These are phyloP conservation scores for Scenedesmus sp. DNA, from an alignment of 163 green algal species.

Conservation along the genomic window DNA sequence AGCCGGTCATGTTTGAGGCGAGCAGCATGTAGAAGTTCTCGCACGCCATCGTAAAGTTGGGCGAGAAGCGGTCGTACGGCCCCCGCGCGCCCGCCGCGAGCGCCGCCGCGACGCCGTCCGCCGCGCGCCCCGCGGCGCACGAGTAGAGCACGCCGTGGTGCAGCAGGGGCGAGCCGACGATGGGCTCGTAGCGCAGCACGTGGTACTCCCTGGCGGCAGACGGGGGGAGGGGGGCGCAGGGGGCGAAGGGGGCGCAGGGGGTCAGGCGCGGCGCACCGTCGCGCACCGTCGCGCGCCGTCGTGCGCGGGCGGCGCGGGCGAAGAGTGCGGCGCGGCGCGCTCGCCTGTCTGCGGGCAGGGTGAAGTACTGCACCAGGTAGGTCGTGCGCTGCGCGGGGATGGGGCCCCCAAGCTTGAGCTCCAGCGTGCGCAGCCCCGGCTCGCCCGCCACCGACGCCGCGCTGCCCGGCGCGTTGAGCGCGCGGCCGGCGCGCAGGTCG, in stretches of 20 bases:
- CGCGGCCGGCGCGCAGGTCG: neutral
- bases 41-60: conserved; percentile 45
- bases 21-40: conserved; percentile 46
- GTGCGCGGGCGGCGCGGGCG: too few species aligned
- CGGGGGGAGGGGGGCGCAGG: too few species aligned
- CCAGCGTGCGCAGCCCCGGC: too few species aligned
- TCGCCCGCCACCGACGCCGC: neutral
- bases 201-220: conserved; percentile 49
- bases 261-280: neutral
- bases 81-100: neutral
- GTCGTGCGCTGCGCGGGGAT: conserved; percentile 22
- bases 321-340: neutral
- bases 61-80: conserved; percentile 17
- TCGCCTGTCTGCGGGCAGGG: conserved; percentile 37
- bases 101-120: neutral
- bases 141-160: conserved; percentile 47
- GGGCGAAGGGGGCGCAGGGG: too few species aligned
- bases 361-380: conserved; percentile 39
- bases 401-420: too few species aligned
- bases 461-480: conserved; percentile 15
- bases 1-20: neutral
- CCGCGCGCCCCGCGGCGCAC: neutral
- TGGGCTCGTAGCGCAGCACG: conserved; percentile 47
- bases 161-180: conserved; percentile 3
- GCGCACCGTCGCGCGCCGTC: too few species aligned